phyloP scores from a whole-genome alignment of 352 stramenopile species.

The Globisporangium takayamanum region DNA sequence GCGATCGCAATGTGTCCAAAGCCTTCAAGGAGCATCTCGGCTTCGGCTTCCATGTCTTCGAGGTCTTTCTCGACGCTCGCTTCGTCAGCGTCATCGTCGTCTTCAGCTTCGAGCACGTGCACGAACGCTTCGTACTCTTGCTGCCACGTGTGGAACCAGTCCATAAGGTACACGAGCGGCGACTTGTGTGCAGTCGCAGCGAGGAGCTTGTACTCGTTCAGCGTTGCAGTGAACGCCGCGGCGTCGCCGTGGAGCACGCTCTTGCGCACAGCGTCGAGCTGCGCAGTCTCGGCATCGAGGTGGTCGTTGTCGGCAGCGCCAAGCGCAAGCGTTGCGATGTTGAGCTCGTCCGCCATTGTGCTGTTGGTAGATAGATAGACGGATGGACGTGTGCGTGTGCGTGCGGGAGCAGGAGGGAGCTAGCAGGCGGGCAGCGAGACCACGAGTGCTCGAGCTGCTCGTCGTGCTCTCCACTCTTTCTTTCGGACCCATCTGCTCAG shows the following conservation, averaged over 20 bases:
- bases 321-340: conserved; percentile 39
- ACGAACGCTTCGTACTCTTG: conserved; percentile 82
- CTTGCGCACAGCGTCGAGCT: conserved; percentile 47
- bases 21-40: conserved; percentile 52
- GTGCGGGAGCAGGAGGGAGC: neutral
- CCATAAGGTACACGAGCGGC: conserved; percentile 70
- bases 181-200: conserved; percentile 21
- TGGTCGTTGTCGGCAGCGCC: conserved; percentile 22
- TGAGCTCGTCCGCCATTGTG: conserved; percentile 32
- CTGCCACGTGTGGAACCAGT: conserved; percentile 85
- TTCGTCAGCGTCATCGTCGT: conserved; percentile 28
- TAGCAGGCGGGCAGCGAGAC: too few relatives aligned
- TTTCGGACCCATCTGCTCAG: too few relatives aligned
- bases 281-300: conserved; percentile 24
- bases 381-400: neutral
- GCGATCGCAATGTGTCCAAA: conserved; percentile 48
- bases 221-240: conserved; percentile 33
- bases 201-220: conserved; percentile 20
- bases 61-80: conserved; percentile 50
- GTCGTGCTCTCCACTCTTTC: too few relatives aligned
- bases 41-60: conserved; percentile 67
- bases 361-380: conserved; percentile 11
- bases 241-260: conserved; percentile 52
- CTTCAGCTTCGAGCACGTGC: conserved; percentile 57
- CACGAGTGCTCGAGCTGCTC: too few relatives aligned